Base-by-base conservation (phyloP, 2,329 filamentous ascomycete genomes). In the Erysiphe pulchra region DNA sequence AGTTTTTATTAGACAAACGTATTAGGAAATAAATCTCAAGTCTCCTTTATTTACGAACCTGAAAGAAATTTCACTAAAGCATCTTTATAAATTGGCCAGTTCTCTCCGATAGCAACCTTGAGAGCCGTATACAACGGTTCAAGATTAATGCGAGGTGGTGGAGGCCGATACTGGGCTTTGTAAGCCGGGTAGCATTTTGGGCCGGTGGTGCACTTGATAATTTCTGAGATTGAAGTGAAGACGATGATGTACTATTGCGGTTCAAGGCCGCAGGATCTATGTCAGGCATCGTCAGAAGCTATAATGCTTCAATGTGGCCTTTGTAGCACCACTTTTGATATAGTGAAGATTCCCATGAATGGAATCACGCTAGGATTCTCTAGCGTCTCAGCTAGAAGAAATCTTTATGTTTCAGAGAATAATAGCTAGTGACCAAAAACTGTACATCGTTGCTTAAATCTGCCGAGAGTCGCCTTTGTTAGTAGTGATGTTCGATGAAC, bases 261-360 rank as follows among this genome's bases (percentile, higher is more conserved):
- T 73, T 77, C 55, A 79, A 61, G 51, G 75, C 73, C 64, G 75
- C 73, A 56, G 75, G 75, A 65, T 78, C 75, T 63, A 79, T 78
- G 63, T 78, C 75, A 55, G 74, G 73, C 74, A 78, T 78, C 52
- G 46, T 54, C 49, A 47, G 18, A 34, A 51, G 51, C 53, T 51
- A 51, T 53, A 51, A 52, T 53, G 53, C 24, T 52, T 50, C 49
- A 48, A 46, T 45, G 47, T 49, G 50, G 52, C 50, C 49, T 48
- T 46, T 28, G 46, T 48, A 55, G 50, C 52, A 54, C 55, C 52
- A 54, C 48, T 50, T 49, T 47, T 16, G 45, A n/a, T 31, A 38
- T 37, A 42, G 12, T 46, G 51, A 51, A 54, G 51, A 47, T 39
- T 47, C 49, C 52, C 57, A 59, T 59, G 47, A 50, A 52, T 51